Evolutionary conservation across 306 rosid species (phyloP).

Genomic region (Begonia fuchsioides): DNA sequence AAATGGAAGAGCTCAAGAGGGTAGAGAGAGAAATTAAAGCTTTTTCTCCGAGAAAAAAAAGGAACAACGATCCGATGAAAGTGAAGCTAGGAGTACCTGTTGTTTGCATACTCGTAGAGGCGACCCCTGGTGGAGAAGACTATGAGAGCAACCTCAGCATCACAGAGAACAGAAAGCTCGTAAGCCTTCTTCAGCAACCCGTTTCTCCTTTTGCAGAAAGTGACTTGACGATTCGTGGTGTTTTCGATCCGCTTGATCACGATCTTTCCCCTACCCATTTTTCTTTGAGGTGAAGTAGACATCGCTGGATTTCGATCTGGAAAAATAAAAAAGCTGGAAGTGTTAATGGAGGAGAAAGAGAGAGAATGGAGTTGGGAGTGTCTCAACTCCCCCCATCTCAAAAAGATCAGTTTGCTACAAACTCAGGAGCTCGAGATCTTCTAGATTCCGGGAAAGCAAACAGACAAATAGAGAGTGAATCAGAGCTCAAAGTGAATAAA

Average conservation of each 20-base stretch:
- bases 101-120: slow-evolving; percentile 90
- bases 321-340: not conserved
- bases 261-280: slow-evolving; percentile 93
- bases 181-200: slow-evolving; percentile 91
- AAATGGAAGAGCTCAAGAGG: not conserved
- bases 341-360: no score
- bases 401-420: no score
- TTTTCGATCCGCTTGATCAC: slow-evolving; percentile 97
- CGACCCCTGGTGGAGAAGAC: slow-evolving; percentile 99
- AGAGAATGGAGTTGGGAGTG: no score
- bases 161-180: slow-evolving; percentile 96
- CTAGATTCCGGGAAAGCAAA: no score
- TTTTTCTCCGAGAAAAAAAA: not conserved
- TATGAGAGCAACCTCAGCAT: slow-evolving; percentile 90
- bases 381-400: no score
- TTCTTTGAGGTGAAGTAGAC: slow-evolving; percentile 49
- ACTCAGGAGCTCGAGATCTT: no score
- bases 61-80: not conserved
- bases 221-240: slow-evolving; percentile 97
- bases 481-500: slow-evolving; percentile 24
- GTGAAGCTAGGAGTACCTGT: slow-evolving; percentile 37
- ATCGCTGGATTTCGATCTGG: slow-evolving; percentile 3
- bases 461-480: no score
- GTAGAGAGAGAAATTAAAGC: not conserved
- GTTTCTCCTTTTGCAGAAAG: slow-evolving; percentile 89